Percentiles rank a stretch among this genome's conserved stretches.
phyloP scores from a whole-genome alignment of 148 eudicot species.

The Rhododendron vialii region DNA sequence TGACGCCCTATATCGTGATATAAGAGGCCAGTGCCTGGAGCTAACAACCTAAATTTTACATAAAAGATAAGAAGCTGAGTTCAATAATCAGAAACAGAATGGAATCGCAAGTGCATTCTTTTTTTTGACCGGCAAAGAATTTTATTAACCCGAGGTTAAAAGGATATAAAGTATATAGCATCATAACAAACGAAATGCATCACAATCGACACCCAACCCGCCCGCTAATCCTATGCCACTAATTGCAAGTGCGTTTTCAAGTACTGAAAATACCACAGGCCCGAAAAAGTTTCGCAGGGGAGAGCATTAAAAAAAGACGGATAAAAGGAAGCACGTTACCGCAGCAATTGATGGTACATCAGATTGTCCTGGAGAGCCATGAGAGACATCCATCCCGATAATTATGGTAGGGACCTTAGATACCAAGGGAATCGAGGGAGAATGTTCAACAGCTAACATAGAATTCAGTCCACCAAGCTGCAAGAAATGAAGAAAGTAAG shows the following conservation, averaged over 20 bases:
- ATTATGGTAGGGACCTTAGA: conserved; percentile 69
- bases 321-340: conserved; percentile 25
- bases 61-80: not conserved
- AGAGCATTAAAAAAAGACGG: not conserved
- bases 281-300: not conserved
- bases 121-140: too few species aligned
- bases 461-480: conserved; percentile 85
- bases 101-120: not conserved
- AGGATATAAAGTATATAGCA: too few species aligned
- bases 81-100: not conserved
- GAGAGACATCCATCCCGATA: conserved; percentile 77
- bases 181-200: too few species aligned
- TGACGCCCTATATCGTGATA: conserved; percentile 67
- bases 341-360: conserved; percentile 89
- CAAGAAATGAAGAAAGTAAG: conserved; percentile 4
- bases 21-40: conserved; percentile 72
- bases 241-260: not conserved
- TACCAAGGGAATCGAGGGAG: conserved; percentile 59
- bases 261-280: not conserved
- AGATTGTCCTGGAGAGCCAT: conserved; percentile 71
- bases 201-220: too few species aligned
- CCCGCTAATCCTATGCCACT: too few species aligned
- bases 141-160: too few species aligned
- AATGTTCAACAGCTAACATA: conserved; percentile 43
- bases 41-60: conserved; percentile 51